Evolutionary conservation across 805 yeast species (phyloP), one percentile per base, ranked within the genome.

Genomic region (Monosporozyma solicola): DNA sequence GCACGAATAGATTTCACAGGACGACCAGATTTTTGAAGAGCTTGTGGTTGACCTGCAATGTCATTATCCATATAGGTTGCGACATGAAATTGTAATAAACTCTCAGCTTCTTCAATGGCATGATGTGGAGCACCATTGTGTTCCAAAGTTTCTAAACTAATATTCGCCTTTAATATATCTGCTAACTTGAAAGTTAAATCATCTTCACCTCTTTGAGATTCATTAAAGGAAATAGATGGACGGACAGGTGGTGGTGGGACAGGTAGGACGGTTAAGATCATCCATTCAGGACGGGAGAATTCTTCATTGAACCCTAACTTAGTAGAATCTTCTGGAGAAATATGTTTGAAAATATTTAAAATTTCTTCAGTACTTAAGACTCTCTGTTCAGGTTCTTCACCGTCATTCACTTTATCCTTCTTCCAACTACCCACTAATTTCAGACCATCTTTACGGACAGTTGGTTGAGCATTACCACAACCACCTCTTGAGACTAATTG

Each of bases 171-270:
- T 64, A 94, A 74, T 50, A 94, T 91, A 78, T 94, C 99, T 8
- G 98, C 97, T 59, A 94, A 77, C 72, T 94, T 94, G 70, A 91
- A 94, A 1, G 99, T 94, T 72, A 94, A 84, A 78, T 94, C 99
- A 80, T 94, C 99, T 71, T 94, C 99, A 61, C 98, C 97, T 74
- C 99, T 84, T 56, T 96, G 97, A 10, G 97, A 88, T 68, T 94
- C 99, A 61, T 94, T 94, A 64, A 94, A 91, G 1, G 99, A 97
- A 74, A 94, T 94, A 25, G 96, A 87, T 10, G 99, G 99, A 71
- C 99, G 85, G 35, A 94, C 99, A 37, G 97, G 98, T 57, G 99
- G 99, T 50, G 99, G 99, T 46, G 99, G 99, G 20, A 94, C 99
- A 1, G 99, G 99, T 63, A 94, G 76, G n/a, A 94, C 98, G 1